Evolutionary conservation across 495 filamentous ascomycete genomes (phyloP).

Genomic region (Hypoxylon trugodes): DNA sequence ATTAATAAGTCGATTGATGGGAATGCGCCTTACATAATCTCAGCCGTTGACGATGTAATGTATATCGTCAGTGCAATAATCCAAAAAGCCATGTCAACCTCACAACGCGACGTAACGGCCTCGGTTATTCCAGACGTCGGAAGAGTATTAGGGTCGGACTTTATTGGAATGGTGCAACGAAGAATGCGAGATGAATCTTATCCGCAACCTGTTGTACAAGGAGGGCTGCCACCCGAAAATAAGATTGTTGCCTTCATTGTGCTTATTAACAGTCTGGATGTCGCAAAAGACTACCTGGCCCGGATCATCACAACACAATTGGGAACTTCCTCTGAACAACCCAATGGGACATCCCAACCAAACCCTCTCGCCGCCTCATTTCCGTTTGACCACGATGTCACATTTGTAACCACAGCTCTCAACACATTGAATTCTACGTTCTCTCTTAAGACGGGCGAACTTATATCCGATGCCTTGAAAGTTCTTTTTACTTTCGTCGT

Average conservation of each 20-base stretch:
- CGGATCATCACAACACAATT: slow-evolving; percentile 80
- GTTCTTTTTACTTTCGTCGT: slow-evolving; percentile 89
- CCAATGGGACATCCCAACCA: slow-evolving; percentile 35
- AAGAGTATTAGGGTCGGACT: slow-evolving; percentile 89
- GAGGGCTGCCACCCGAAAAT: slow-evolving; percentile 82
- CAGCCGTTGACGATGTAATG: slow-evolving; percentile 98
- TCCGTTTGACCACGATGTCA: slow-evolving; percentile 78
- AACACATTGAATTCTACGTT: slow-evolving; percentile 75
- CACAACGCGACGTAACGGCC: slow-evolving; percentile 75
- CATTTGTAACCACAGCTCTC: slow-evolving; percentile 70
- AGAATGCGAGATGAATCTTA: slow-evolving; percentile 97
- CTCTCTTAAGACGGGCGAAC: slow-evolving; percentile 76
- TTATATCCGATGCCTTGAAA: slow-evolving; percentile 80
- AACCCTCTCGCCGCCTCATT: slow-evolving; percentile 69
- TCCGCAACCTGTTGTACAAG: slow-evolving; percentile 76
- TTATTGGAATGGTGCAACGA: slow-evolving; percentile 94
- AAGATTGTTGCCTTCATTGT: slow-evolving; percentile 86
- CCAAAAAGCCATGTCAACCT: slow-evolving; percentile 83
- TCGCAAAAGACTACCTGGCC: slow-evolving; percentile 85
- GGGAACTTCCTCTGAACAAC: slow-evolving; percentile 50
- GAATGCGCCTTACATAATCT: slow-evolving; percentile 91
- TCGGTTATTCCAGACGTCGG: slow-evolving; percentile 82
- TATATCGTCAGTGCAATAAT: slow-evolving; percentile 96
- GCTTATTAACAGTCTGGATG: slow-evolving; percentile 93
- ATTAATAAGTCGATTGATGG: slow-evolving; percentile 68